Evolutionary conservation across 179 eudicot species (phyloP).

Genomic region (Silene vulgaris): DNA sequence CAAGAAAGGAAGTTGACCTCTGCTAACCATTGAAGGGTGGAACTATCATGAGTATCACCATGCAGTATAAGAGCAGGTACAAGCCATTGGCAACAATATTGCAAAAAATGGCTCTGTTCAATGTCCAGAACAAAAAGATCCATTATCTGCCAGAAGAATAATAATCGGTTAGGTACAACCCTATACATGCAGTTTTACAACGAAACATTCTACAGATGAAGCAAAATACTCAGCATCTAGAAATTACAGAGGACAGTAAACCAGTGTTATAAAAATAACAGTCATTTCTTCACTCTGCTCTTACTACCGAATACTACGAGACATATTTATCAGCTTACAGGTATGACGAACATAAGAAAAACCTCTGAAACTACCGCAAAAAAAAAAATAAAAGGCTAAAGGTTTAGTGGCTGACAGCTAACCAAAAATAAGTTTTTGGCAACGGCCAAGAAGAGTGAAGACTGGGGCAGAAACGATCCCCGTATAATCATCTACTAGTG

Average conservation of each 20-base stretch:
- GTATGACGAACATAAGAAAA: background rate
- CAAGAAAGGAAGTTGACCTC: conserved; percentile 34
- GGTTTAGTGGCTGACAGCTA: background rate
- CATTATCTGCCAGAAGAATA: conserved; percentile 53
- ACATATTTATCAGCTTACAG: background rate
- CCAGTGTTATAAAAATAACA: background rate
- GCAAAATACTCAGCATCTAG: background rate
- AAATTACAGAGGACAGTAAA: background rate
- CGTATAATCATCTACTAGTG: background rate
- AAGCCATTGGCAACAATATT: conserved; percentile 86
- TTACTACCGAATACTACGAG: background rate
- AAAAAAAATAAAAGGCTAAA: background rate
- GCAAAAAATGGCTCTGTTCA: conserved; percentile 67
- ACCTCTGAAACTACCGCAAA: background rate
- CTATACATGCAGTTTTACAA: background rate
- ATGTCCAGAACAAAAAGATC: conserved; percentile 67
- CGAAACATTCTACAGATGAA: conserved; percentile 2
- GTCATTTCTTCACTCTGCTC: background rate
- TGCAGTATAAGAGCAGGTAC: conserved; percentile 80
- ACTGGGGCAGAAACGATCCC: background rate
- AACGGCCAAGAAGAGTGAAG: background rate
- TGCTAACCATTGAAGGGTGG: conserved; percentile 63
- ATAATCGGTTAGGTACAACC: conserved; percentile 16
- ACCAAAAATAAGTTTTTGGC: background rate
- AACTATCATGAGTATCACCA: conserved; percentile 35